A percentile compares a stretch with the other conserved stretches of the same genome.
Evolutionary conservation across 345 rosid genomes (phyloP).

Genomic region (rapeseed (Brassica napus)): Da-Ae NC_063437.1:4188001-4188500

Average conservation of each 20-base stretch:
- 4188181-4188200: not conserved
- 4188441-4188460: not conserved
- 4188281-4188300: not conserved
- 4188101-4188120: not conserved
- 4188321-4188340: not conserved
- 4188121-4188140: not conserved
- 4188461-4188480: not conserved
- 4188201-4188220: not conserved
- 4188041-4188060: not conserved
- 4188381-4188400: not conserved
- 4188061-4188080: not conserved
- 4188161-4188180: not conserved
- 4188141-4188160: not conserved
- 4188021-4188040: not conserved
- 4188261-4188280: not conserved
- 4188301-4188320: not conserved
- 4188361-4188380: not conserved
- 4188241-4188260: not conserved
- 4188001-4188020: not conserved
- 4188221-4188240: not conserved
- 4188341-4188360: not conserved
- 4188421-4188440: not conserved
- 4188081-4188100: not conserved
- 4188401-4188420: not conserved
- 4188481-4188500: not conserved